Evolutionary conservation across 1,284 basidiomycete species (phyloP).

Genomic region (Porogramme epimiltina): DNA sequence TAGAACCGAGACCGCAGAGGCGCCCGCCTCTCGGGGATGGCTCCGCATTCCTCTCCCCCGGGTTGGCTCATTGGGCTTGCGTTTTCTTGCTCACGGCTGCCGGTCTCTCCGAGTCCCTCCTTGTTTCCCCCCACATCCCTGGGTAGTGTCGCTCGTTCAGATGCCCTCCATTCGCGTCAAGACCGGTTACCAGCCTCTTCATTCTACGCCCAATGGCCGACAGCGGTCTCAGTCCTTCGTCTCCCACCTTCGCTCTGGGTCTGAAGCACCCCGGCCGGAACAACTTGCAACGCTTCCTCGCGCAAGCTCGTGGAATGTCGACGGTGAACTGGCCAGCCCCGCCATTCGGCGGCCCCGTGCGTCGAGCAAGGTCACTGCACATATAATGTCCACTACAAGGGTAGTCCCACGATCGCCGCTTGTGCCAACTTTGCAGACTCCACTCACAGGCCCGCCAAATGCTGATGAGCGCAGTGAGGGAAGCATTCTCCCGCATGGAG

Average conservation of each 20-base stretch:
- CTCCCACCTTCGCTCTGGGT: slow-evolving; percentile 1
- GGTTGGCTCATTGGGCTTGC: no score
- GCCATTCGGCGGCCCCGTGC: slow-evolving; percentile 11
- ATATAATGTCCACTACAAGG: slow-evolving; percentile 25
- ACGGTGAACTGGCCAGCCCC: not conserved
- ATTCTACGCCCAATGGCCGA: slow-evolving; percentile 26
- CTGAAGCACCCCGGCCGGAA: not conserved
- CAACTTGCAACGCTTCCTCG: not conserved
- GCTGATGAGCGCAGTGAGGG: not conserved
- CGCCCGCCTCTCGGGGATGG: no score
- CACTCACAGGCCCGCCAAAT: slow-evolving; percentile 8
- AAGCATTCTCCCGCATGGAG: not conserved
- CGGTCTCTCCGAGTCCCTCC: not conserved
- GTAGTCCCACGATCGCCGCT: slow-evolving; percentile 1
- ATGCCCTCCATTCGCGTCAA: slow-evolving; percentile 64
- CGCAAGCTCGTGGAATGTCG: not conserved
- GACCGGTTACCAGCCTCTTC: slow-evolving; percentile 45
- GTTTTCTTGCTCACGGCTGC: no score
- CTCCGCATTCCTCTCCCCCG: no score
- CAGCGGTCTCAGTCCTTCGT: slow-evolving; percentile 14
- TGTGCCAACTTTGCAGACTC: not conserved
- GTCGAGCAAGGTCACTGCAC: slow-evolving; percentile 30
- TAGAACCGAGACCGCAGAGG: slow-evolving; percentile 10
- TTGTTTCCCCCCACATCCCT: not conserved
- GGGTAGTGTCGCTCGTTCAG: slow-evolving; percentile 4